These are phyloP conservation scores for Salvia rosmarinus DNA, from an alignment of 257 asterid genomes.

Conservation along the genomic window DNA sequence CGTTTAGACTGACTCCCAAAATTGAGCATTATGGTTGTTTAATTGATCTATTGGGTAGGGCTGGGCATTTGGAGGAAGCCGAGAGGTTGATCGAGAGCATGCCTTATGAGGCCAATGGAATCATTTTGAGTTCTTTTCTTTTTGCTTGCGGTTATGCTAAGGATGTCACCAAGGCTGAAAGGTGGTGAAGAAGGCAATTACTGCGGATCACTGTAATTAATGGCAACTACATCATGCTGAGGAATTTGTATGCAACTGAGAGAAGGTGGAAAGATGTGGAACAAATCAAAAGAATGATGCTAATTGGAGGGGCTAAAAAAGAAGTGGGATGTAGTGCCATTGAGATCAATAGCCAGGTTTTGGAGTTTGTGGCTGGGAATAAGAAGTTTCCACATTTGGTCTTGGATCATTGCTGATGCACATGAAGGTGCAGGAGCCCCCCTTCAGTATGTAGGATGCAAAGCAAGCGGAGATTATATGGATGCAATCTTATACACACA, in stretches of 20 bases:
- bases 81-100: constrained; percentile 68
- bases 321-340: constrained; percentile 79
- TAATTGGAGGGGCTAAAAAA: constrained; percentile 74
- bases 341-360: constrained; percentile 60
- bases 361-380: constrained; percentile 78
- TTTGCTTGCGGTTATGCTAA: constrained; percentile 83
- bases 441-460: neutral
- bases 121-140: constrained; percentile 79
- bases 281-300: constrained; percentile 66
- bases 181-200: constrained; percentile 60
- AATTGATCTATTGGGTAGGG: constrained; percentile 83
- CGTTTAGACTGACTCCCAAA: constrained; percentile 50
- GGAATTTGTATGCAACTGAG: constrained; percentile 87
- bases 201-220: constrained; percentile 74
- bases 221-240: constrained; percentile 78
- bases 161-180: constrained; percentile 80
- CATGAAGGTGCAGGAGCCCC: constrained; percentile 43
- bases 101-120: constrained; percentile 92
- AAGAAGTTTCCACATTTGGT: constrained; percentile 46
- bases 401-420: constrained; percentile 63
- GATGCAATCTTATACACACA: neutral
- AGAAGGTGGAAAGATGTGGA: constrained; percentile 90
- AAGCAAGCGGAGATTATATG: neutral
- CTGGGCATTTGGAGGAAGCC: constrained; percentile 85
- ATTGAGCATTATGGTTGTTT: constrained; percentile 89